These are phyloP conservation scores for Ophiobolus disseminans DNA, from an alignment of 2,329 filamentous ascomycete genomes.

Conservation along the genomic window DNA sequence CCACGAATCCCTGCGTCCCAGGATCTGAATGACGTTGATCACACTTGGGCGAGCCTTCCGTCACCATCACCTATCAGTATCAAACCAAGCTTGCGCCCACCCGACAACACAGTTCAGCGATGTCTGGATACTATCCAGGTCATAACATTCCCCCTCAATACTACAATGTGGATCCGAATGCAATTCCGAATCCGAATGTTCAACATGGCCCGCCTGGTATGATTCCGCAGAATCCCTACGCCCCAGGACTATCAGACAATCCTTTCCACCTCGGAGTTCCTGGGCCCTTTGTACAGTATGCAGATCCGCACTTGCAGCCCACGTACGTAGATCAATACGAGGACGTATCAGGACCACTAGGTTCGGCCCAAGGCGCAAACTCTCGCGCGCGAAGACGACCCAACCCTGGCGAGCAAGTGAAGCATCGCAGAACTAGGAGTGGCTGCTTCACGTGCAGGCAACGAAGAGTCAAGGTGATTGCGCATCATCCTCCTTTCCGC, in stretches of 20 bases:
- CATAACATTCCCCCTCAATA: slow-evolving; percentile 45
- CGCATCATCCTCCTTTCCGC: background rate
- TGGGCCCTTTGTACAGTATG: slow-evolving; percentile 41
- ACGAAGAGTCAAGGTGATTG: slow-evolving; percentile 76
- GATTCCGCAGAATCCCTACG: slow-evolving; percentile 37
- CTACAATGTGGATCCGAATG: slow-evolving; percentile 43
- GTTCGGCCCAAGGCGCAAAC: slow-evolving; percentile 36
- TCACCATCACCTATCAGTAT: slow-evolving; percentile 30
- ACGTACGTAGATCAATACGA: slow-evolving; percentile 47
- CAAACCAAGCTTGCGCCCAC: slow-evolving; percentile 24
- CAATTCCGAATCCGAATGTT: slow-evolving; percentile 27
- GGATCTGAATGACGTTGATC: slow-evolving; percentile 49
- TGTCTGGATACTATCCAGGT: slow-evolving; percentile 50
- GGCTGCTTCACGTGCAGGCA: slow-evolving; percentile 93
- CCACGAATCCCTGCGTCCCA: slow-evolving; percentile 41
- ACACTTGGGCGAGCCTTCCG: slow-evolving; percentile 32
- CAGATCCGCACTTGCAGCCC: slow-evolving; percentile 41
- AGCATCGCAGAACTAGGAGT: slow-evolving; percentile 90
- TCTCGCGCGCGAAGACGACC: slow-evolving; percentile 40
- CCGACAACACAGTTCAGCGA: slow-evolving; percentile 27
- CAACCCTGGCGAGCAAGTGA: slow-evolving; percentile 71
- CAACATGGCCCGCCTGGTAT: slow-evolving; percentile 38
- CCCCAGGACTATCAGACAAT: slow-evolving; percentile 38
- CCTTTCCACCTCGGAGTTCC: slow-evolving; percentile 40
- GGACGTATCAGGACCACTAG: slow-evolving; percentile 35